Evolutionary conservation across 1,284 basidiomycete species (phyloP).

Genomic region (Prillingera fragicola): DNA sequence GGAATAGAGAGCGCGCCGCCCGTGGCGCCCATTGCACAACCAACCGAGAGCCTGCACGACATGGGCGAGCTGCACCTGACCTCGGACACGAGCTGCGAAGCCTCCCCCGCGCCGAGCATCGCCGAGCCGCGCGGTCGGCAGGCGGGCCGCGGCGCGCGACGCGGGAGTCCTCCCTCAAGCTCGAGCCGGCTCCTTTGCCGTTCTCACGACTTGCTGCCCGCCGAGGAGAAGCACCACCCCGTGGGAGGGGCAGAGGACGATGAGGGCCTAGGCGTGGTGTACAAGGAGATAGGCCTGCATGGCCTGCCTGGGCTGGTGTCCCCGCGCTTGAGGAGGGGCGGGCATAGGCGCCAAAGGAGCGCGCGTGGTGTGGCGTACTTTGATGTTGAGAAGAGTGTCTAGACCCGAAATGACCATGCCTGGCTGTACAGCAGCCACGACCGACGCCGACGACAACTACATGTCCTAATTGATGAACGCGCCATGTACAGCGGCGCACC

Average conservation of each 20-base stretch:
- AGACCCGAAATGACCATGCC: too few relatives aligned
- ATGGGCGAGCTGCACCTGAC: neutral
- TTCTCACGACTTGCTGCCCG: neutral
- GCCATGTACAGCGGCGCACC: too few relatives aligned
- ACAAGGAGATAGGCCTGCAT: slow-evolving; percentile 8
- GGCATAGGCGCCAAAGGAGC: too few relatives aligned
- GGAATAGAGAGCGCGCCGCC: too few relatives aligned
- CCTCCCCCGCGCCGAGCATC: neutral
- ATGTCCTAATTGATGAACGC: too few relatives aligned
- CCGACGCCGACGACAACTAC: too few relatives aligned
- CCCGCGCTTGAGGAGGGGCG: too few relatives aligned
- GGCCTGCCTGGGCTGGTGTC: too few relatives aligned
- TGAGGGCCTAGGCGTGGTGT: slow-evolving; percentile 3
- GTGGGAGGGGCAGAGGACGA: neutral
- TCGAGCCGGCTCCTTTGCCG: neutral
- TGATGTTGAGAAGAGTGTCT: too few relatives aligned
- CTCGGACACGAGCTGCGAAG: neutral
- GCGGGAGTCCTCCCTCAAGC: neutral
- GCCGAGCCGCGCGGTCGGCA: neutral
- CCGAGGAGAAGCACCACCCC: neutral
- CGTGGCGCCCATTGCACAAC: too few relatives aligned
- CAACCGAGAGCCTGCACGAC: neutral
- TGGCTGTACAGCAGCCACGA: too few relatives aligned
- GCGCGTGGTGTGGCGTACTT: too few relatives aligned
- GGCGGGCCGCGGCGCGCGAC: neutral